Base-by-base conservation (phyloP, 768 basidiomycete species). In the Tephrocybe sp. region DNA sequence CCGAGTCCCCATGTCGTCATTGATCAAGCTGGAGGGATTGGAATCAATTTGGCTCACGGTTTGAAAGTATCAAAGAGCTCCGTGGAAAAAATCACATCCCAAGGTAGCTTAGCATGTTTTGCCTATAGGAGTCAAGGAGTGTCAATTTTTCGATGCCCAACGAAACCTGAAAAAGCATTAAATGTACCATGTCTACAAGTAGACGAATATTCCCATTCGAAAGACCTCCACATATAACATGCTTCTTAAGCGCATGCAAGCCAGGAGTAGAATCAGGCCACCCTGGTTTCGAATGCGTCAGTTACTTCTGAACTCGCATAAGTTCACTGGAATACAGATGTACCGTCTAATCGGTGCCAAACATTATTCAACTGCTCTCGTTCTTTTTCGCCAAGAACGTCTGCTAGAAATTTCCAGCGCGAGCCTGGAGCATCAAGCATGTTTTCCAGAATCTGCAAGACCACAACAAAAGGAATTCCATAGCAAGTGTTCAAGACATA, bases 171-270 rank as follows among this genome's bases (percentile, higher is more conserved):
- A 19, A 3, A 35, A 9, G 11, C 19, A 16, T 30, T 41, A 11
- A 14, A 35, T 39, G 17, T n/a, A 82, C 84, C 80, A 86, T 76
- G 58, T 87, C 83, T 0, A 82, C 64, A 2, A 87, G 70, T 5
- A 85, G 66, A 14, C 79, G 69, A 35, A 84, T 70, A 57, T 81
- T 87, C 8, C 84, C 85, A 52, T 87, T 87, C 0, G 84, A 85
- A 0, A 87, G 66, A 3, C 78, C 72, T 1, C 72, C 72, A 10
- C 85, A 74, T 43, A 84, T 72, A 0, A 62, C 62, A 5, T 75
- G 61, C 42, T 80, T 73, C 68, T 81, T 82, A 44, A 87, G 63
- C 4, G 67, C 68, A 39, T 72, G 57, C 12, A 87, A 67, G 0
- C 80, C 81, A 0, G 72, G 65, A 3, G 72, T 54, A 4, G 76